A percentile compares a stretch with the other conserved stretches of the same genome.
Evolutionary conservation across 108 stramenopile species (phyloP).

Genomic region (Nitzschia inconspicua): DNA sequence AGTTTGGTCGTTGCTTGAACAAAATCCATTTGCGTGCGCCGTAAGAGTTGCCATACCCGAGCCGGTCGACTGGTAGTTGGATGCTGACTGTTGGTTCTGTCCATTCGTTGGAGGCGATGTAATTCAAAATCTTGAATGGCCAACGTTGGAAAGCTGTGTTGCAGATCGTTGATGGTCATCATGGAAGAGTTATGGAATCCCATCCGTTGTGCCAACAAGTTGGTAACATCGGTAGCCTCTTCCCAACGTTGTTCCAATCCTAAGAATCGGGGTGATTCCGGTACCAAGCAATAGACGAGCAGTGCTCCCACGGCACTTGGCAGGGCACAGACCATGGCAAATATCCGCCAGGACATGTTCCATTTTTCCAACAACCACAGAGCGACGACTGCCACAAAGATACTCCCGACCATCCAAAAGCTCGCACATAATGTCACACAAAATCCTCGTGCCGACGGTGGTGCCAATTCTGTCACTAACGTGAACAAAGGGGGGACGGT

Average conservation of each 20-base stretch:
- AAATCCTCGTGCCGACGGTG: conserved; percentile 63
- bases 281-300: conserved; percentile 52
- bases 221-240: conserved; percentile 45
- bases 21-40: conserved; percentile 21
- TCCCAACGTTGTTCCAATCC: conserved; percentile 39
- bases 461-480: conserved; percentile 67
- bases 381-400: conserved; percentile 65
- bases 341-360: conserved; percentile 55
- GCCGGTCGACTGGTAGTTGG: background rate
- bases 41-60: background rate
- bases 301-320: conserved; percentile 60
- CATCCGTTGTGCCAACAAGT: conserved; percentile 46
- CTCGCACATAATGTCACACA: conserved; percentile 64
- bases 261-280: conserved; percentile 76
- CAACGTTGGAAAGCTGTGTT: conserved; percentile 17
- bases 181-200: background rate
- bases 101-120: background rate
- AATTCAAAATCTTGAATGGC: background rate
- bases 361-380: conserved; percentile 48
- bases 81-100: background rate
- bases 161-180: conserved; percentile 40
- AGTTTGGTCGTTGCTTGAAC: conserved; percentile 31
- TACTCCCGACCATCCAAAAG: conserved; percentile 87
- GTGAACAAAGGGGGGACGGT: conserved; percentile 76
- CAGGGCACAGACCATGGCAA: conserved; percentile 62